phyloP scores from a whole-genome alignment of 208 protist species.

The Leishmania turanica region DNA sequence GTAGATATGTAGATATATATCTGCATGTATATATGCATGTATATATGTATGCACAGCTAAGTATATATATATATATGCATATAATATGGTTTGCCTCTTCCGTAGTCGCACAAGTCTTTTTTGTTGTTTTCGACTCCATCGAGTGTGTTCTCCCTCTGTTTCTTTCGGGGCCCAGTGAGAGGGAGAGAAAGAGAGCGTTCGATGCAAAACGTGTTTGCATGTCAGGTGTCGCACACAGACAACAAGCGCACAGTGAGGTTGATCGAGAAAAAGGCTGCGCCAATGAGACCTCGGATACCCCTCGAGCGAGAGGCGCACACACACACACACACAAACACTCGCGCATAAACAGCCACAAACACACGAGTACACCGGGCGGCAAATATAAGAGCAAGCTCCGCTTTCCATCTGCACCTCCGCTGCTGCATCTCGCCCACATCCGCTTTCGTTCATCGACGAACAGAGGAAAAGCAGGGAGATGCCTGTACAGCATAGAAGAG shows the following conservation, averaged over 20 bases:
- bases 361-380: background rate
- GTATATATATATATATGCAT: background rate
- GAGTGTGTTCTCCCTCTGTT: background rate
- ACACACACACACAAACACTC: background rate
- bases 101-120: background rate
- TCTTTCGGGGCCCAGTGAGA: background rate
- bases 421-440: background rate
- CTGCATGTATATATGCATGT: background rate
- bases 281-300: background rate
- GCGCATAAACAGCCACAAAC: background rate
- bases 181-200: background rate
- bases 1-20: background rate
- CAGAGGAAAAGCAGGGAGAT: background rate
- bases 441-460: background rate
- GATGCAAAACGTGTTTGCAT: background rate
- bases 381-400: background rate
- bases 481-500: background rate
- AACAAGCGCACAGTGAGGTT: background rate
- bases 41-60: background rate
- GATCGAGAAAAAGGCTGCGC: background rate
- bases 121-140: background rate
- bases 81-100: background rate
- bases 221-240: background rate
- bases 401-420: background rate
- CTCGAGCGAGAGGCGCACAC: background rate